Evolutionary conservation across 2,329 filamentous ascomycete genomes (phyloP), one percentile per base, ranked within the genome.

Genomic region (Colletotrichum musae): DNA sequence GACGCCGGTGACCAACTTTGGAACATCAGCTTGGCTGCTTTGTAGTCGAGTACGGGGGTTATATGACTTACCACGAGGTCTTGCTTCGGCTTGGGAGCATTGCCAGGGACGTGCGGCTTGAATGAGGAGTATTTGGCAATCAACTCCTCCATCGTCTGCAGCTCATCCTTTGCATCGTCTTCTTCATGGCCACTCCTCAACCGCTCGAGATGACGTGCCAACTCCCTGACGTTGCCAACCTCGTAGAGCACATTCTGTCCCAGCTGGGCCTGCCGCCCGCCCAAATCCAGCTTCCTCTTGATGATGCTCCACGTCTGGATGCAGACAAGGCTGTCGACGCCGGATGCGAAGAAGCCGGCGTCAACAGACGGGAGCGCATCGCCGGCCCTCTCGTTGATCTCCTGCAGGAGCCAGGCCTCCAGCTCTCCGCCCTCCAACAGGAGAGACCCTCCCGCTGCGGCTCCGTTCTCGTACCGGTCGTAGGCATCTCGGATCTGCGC

Each of bases 1-100:
- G 0, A 85, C 85, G 7, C 89, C 90, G 1, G 89, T 91, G 10
- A 91, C 76, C 12, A 90, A 72, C 77, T 81, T 13, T 57, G 51
- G 39, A 26, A 2, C 41, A 2, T 57, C 5, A 57, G 51, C 6
- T n/a, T 36, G 26, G 13, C 5, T 24, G 24, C n/a, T 48, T 53
- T 45, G 47, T 18, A 57, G 9, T 15, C 2, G 36, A 0, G 6
- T 1, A 7, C 28, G 12, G 26, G 32, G 21, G 0, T 21, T 13
- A 5, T 1, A 3, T 6, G n/a, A 77, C 77, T 74, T 69, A 79
- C 78, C 26, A 80, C 74, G 10, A 77, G 70, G 16, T 80, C 76
- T 26, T 75, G 73, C 2, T 74, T 74, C 1, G 79, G 75, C 2
- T 54, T 53, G 0, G 62, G 41, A 3, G 62, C 53, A 5, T 15